phyloP scores from a whole-genome alignment of 2,329 filamentous ascomycete species.

The Penicillium oxalicum region DNA sequence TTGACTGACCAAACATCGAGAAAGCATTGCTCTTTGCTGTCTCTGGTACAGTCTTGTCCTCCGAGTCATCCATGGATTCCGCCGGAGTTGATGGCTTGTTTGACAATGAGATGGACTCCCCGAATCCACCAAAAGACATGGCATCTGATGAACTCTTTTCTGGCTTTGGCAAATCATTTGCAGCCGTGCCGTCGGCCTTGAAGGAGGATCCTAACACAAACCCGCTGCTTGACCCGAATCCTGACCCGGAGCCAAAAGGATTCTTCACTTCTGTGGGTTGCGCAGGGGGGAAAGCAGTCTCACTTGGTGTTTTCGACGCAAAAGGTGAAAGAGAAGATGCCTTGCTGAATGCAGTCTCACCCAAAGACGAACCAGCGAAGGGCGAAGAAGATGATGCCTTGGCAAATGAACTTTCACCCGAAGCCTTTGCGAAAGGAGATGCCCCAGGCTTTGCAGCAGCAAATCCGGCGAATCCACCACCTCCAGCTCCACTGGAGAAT shows the following conservation, averaged over 20 bases:
- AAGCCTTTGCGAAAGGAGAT: slow-evolving; percentile 14
- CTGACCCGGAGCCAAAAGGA: slow-evolving; percentile 21
- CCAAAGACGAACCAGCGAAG: slow-evolving; percentile 25
- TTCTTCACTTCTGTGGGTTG: slow-evolving; percentile 24
- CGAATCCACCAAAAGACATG: slow-evolving; percentile 39
- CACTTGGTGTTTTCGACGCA: slow-evolving; percentile 20
- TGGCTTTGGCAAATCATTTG: slow-evolving; percentile 36
- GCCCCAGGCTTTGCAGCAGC: slow-evolving; percentile 18
- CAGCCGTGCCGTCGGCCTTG: slow-evolving; percentile 38
- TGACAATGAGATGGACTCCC: slow-evolving; percentile 34
- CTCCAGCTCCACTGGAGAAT: slow-evolving; percentile 23
- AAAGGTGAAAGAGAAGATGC: slow-evolving; percentile 26
- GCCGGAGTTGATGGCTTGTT: slow-evolving; percentile 28
- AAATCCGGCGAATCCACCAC: slow-evolving; percentile 24
- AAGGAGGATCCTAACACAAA: slow-evolving; percentile 43
- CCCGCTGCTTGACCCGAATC: slow-evolving; percentile 14
- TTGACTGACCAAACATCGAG: slow-evolving; percentile 26
- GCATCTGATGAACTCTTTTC: slow-evolving; percentile 28
- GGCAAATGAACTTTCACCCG: slow-evolving; percentile 14
- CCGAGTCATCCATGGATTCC: slow-evolving; percentile 35
- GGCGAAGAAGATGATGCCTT: slow-evolving; percentile 24
- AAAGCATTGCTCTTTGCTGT: slow-evolving; percentile 21
- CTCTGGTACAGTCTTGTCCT: slow-evolving; percentile 22
- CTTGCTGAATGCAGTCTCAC: slow-evolving; percentile 16
- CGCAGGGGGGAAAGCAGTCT: slow-evolving; percentile 25